Base-by-base conservation (phyloP, 169 alveolate species). In the Plasmodium falciparum region DNA sequence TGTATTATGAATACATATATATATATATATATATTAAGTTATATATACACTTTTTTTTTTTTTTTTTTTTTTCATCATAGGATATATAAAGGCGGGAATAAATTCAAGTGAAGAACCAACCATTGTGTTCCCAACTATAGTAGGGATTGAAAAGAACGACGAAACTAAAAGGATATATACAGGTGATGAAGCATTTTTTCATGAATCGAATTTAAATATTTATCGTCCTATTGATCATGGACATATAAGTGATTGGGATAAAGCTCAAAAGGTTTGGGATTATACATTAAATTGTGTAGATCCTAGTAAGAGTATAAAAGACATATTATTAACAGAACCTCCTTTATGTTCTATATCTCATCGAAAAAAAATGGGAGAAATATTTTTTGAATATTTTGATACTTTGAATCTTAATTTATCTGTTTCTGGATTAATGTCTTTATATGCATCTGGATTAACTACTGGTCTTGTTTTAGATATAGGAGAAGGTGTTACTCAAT, bases 401-500 rank as follows among this genome's bases (percentile, higher is more conserved):
- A 91, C 93, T 6, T 95, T 94, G 26, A 95, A 95, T 49, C 75
- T 96, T 61, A 94, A 94, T 70, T 95, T 96, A 43, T 93, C 97
- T 11, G 92, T 95, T 47, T 88, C 97, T n/a, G 97, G 97, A 3
- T 75, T 96, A 24, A 91, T 96, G 91, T 93, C 98, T 22, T 90
- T 96, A 83, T 96, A 96, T 92, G 96, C 97, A 47, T 90, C 96
- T 9, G 98, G 98, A 24, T 93, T 94, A 89, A 95, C 95, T 22
- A 94, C 98, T 39, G 98, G 98, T 50, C 91, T 95, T 52, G 97
- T 96, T 29, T 93, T 95, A 33, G 98, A 96, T 52, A 93, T 95
- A 62, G 98, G 98, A 12, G 97, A 95, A 73, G 97, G 97, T 11
- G 95, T 96, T 24, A 92, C 97, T 12, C 97, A 96, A 75, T 95